Evolutionary conservation across 768 basidiomycete species (phyloP).

Genomic region (Leccinum boreale): DNA sequence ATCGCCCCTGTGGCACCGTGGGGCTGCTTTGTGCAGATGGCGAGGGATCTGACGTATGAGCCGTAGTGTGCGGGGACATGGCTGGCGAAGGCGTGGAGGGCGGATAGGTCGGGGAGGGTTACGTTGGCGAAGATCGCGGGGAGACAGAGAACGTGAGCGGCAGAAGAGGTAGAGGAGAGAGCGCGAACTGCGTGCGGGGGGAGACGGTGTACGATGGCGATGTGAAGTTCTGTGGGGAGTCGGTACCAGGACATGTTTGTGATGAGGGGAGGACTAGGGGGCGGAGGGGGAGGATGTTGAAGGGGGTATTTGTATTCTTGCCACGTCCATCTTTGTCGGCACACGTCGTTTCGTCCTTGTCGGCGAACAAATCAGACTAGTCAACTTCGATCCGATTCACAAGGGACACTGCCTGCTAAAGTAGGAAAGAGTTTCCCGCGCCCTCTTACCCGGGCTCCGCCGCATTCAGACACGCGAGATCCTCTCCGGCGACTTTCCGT

Average conservation of each 20-base stretch:
- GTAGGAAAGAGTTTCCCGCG: slow-evolving; percentile 1
- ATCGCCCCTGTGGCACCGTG: slow-evolving; percentile 33
- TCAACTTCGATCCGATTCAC: slow-evolving; percentile 20
- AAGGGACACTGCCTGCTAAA: slow-evolving; percentile 8
- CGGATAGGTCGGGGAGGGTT: slow-evolving; percentile 43
- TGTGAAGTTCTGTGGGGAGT: slow-evolving; percentile 67
- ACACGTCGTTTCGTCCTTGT: slow-evolving; percentile 10
- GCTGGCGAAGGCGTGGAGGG: slow-evolving; percentile 49
- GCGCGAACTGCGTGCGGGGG: slow-evolving; percentile 41
- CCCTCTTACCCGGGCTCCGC: neutral
- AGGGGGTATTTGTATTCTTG: slow-evolving; percentile 3
- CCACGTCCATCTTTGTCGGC: slow-evolving; percentile 22
- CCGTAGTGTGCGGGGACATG: slow-evolving; percentile 55
- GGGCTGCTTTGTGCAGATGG: slow-evolving; percentile 35
- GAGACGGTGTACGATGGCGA: slow-evolving; percentile 52
- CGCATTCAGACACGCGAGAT: slow-evolving; percentile 9
- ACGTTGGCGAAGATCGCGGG: slow-evolving; percentile 60
- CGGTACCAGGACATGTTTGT: slow-evolving; percentile 41
- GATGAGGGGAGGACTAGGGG: neutral
- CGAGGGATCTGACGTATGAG: slow-evolving; percentile 50
- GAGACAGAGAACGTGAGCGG: slow-evolving; percentile 53
- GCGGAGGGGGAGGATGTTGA: neutral
- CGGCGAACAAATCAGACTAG: slow-evolving; percentile 9
- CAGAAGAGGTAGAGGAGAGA: slow-evolving; percentile 47
- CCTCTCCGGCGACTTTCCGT: slow-evolving; percentile 24